Evolutionary conservation across 495 filamentous ascomycete genomes (phyloP), one percentile per base, ranked within the genome.

Genomic region (Pseudotulostoma volvatum): DNA sequence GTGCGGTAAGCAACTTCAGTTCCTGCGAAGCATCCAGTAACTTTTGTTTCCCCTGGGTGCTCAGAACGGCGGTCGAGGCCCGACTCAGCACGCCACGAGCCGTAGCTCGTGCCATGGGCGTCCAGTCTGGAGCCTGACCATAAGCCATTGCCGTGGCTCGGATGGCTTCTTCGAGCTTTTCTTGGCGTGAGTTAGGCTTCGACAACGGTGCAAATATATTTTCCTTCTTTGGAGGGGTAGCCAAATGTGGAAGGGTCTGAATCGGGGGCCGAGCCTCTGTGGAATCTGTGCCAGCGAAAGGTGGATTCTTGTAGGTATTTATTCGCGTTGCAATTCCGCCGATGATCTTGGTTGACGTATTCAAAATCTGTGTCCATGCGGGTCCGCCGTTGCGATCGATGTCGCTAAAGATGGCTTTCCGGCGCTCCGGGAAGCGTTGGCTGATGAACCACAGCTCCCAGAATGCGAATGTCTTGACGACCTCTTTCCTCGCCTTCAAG

Each of bases 401-500:
- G 46, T 96, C 92, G 39, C 77, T 75, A 59, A 84, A 95, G 38
- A 97, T 84, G 14, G 72, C 68, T 51, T 79, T 82, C 16, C 90
- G 74, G 19, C 92, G 74, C 7, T 72, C 70, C 7, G 74, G 61
- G 42, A 74, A 84, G 21, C 74, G 71, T 37, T 79, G 67, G 35
- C 82, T 76, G 44, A 95, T 92, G 40, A 79, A 68, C 19, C 71
- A 68, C 14, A 96, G 66, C 53, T 97, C 90, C 81, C 86, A 92
- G 61, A 93, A 84, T 17, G 90, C 88, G 53, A 88, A 88, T 3
- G 73, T 61, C 61, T 84, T 62, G 7, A 62, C 54, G 16, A 60
- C 43, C 14, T 57, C 49, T 39, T 65, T 68, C 46, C 63, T 46
- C 14, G 79, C 73, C 44, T 76, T 84, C 34, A 97, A 57, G 1